Percentiles rank a stretch among this genome's conserved stretches.
These are phyloP conservation scores for Aspergillus conjunctus DNA, from an alignment of 495 filamentous ascomycete species.

Conservation along the genomic window DNA sequence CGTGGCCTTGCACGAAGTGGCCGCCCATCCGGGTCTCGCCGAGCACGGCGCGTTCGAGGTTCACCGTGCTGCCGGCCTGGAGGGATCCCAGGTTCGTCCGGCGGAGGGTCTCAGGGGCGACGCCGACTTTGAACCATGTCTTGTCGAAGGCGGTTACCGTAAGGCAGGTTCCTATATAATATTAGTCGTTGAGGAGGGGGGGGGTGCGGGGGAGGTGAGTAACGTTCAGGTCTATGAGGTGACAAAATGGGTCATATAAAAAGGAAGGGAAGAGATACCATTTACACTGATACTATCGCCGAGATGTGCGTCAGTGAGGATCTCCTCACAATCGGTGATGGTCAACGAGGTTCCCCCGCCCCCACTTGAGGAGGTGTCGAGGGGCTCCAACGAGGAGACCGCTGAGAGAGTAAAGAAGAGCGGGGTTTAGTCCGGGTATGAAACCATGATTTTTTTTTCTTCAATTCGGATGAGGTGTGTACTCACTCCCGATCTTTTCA, in stretches of 20 bases:
- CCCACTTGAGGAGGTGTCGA: constrained; percentile 68
- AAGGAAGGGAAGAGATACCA: constrained; percentile 50
- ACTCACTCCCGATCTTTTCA: constrained; percentile 87
- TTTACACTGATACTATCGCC: constrained; percentile 95
- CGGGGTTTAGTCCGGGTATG: constrained; percentile 18
- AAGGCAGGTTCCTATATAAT: constrained; percentile 68
- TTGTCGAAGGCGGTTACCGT: constrained; percentile 79
- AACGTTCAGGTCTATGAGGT: neutral
- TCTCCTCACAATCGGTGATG: constrained; percentile 70
- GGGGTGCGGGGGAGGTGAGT: neutral
- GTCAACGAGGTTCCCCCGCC: constrained; percentile 86
- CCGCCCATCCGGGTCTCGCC: constrained; percentile 83
- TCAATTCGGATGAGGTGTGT: neutral
- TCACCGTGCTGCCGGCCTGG: constrained; percentile 61
- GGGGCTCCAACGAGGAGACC: constrained; percentile 76
- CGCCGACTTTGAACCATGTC: constrained; percentile 82
- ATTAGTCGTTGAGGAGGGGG: neutral
- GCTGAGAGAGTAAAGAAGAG: constrained; percentile 53
- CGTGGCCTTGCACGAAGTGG: constrained; percentile 84
- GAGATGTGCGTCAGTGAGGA: constrained; percentile 79
- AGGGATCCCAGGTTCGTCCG: constrained; percentile 88
- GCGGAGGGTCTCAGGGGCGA: constrained; percentile 94
- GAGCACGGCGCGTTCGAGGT: constrained; percentile 90
- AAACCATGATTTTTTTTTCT: neutral
- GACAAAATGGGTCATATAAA: neutral